Conservation (phyloP, 106 monocot genomes). For the Amphibolis antarctica region DNA sequence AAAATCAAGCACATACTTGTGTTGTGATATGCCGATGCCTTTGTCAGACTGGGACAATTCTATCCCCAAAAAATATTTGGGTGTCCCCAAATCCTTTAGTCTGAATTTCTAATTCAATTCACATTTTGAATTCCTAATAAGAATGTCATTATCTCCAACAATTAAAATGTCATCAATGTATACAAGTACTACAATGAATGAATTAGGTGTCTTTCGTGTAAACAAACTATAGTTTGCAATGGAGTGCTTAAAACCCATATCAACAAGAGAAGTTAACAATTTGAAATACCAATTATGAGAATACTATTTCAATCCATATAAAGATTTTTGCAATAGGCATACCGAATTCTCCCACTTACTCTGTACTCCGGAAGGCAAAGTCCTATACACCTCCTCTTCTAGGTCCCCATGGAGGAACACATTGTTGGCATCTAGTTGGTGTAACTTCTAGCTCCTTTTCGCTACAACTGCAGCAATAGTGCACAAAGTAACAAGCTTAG, state of each 20-base stretch:
- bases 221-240: neutral
- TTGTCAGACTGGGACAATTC: neutral
- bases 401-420: neutral
- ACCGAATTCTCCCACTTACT: neutral
- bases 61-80: neutral
- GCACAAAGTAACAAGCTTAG: neutral
- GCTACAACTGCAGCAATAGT: neutral
- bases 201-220: neutral
- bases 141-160: neutral
- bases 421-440: neutral
- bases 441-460: neutral
- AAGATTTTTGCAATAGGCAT: neutral
- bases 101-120: neutral
- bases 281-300: neutral
- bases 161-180: neutral
- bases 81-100: neutral
- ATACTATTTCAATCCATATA: neutral
- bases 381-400: neutral
- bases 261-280: neutral
- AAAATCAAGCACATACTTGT: neutral
- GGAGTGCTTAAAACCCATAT: neutral
- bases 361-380: neutral
- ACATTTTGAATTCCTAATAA: neutral
- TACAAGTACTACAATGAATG: neutral
- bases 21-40: neutral